phyloP scores from a whole-genome alignment of 2,329 filamentous ascomycete genomes.

The Madurella fahalii region DNA sequence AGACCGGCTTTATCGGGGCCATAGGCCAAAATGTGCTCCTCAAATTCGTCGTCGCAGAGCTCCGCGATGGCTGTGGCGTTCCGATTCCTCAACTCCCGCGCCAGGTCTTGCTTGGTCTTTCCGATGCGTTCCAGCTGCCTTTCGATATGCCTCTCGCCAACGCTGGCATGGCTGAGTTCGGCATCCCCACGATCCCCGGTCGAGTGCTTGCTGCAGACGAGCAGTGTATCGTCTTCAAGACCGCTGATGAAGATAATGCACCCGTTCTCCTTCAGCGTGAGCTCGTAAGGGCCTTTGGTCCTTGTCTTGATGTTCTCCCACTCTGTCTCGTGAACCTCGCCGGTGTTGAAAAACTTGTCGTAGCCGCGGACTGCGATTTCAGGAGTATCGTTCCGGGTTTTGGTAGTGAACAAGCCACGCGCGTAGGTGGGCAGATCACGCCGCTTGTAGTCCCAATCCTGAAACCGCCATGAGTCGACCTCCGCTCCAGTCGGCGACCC shows the following conservation, averaged over 20 bases:
- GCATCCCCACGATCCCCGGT: slow-evolving; percentile 73
- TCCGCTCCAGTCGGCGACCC: slow-evolving; percentile 58
- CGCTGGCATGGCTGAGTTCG: slow-evolving; percentile 74
- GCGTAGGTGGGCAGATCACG: slow-evolving; percentile 83
- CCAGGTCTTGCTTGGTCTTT: slow-evolving; percentile 74
- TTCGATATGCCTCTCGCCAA: slow-evolving; percentile 78
- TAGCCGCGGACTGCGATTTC: slow-evolving; percentile 90
- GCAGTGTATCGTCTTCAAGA: slow-evolving; percentile 78
- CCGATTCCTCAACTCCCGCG: slow-evolving; percentile 66
- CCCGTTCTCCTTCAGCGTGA: slow-evolving; percentile 98
- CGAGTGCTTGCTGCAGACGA: slow-evolving; percentile 99
- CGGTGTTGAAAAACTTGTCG: slow-evolving; percentile 97
- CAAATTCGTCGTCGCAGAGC: slow-evolving; percentile 91
- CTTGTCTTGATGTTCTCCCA: slow-evolving; percentile 74
- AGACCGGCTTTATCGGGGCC: slow-evolving; percentile 77
- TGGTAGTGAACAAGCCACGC: slow-evolving; percentile 87
- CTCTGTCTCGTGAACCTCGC: slow-evolving; percentile 74
- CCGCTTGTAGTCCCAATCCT: slow-evolving; percentile 95
- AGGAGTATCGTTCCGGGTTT: slow-evolving; percentile 55
- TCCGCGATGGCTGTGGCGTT: slow-evolving; percentile 96
- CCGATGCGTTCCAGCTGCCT: slow-evolving; percentile 72
- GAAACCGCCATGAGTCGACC: slow-evolving; percentile 89
- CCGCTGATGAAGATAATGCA: slow-evolving; percentile 98
- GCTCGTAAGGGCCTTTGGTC: slow-evolving; percentile 84
- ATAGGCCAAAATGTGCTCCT: slow-evolving; percentile 95